Conservation (phyloP, 345 rosid species). For the Melaleuca quinquenervia region DNA sequence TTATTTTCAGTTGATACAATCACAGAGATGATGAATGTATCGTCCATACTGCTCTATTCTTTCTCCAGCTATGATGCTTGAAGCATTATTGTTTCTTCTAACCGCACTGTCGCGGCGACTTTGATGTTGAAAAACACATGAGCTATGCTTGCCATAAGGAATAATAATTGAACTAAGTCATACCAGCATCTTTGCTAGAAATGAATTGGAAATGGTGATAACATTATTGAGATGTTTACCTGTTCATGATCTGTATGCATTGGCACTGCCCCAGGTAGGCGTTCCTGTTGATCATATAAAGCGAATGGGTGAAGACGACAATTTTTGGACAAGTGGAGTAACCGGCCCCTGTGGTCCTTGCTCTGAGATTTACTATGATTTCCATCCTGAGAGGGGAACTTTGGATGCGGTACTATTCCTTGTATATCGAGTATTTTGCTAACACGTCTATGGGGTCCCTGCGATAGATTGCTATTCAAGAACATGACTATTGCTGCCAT, state of each 20-base stretch:
- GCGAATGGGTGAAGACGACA: constrained; percentile 92
- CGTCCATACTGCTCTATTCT: neutral
- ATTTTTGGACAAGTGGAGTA: constrained; percentile 90
- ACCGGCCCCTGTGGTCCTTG: constrained; percentile 99
- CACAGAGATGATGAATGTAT: neutral
- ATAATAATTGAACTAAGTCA: neutral
- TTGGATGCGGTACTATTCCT: constrained; percentile 25
- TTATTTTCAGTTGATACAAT: neutral
- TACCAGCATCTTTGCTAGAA: neutral
- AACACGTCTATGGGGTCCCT: neutral
- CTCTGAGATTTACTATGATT: constrained; percentile 92
- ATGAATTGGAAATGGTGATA: neutral
- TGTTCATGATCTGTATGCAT: neutral
- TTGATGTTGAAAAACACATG: neutral
- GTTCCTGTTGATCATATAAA: constrained; percentile 70
- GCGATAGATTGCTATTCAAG: neutral
- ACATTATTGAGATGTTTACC: neutral
- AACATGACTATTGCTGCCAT: neutral
- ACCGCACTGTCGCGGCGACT: neutral
- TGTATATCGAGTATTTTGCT: neutral
- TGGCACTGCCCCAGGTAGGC: constrained; percentile 38
- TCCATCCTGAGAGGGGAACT: constrained; percentile 73
- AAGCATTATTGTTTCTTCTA: neutral
- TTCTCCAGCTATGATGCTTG: neutral
- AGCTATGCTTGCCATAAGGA: neutral